Evolutionary conservation across 2,329 filamentous ascomycete genomes (phyloP).

Genomic region (Aureobasidium mangrovei): DNA sequence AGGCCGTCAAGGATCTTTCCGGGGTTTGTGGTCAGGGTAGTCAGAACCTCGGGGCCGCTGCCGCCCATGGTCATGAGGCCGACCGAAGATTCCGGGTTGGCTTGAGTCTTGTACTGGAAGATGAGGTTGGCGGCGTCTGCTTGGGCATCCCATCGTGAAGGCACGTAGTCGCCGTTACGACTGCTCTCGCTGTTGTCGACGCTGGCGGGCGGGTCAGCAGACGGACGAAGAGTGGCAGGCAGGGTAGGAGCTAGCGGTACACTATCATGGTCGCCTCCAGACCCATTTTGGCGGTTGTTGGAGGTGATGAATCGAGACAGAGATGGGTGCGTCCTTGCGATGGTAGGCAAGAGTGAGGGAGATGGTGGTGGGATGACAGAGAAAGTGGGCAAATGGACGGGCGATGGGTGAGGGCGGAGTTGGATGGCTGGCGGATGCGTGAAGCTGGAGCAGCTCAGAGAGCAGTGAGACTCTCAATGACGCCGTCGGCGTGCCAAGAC

Average conservation of each 20-base stretch:
- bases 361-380: background rate
- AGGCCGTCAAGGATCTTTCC: conserved; percentile 90
- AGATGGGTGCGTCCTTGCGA: background rate
- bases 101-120: conserved; percentile 90
- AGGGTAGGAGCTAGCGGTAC: conserved; percentile 28
- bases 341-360: background rate
- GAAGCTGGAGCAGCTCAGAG: too few relatives aligned
- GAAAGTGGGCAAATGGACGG: background rate
- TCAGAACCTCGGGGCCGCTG: conserved; percentile 92
- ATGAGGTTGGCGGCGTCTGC: conserved; percentile 83
- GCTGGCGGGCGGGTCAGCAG: conserved; percentile 31
- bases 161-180: conserved; percentile 87
- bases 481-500: too few relatives aligned
- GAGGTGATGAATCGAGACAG: background rate
- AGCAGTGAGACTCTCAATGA: too few relatives aligned
- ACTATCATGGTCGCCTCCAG: conserved; percentile 99
- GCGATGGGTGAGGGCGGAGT: too few relatives aligned
- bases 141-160: conserved; percentile 93
- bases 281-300: conserved; percentile 63
- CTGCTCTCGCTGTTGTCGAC: conserved; percentile 99
- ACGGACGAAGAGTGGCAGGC: conserved; percentile 18
- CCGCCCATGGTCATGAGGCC: conserved; percentile 99
- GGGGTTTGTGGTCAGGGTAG: conserved; percentile 90
- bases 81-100: conserved; percentile 93
- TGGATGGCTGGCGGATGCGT: too few relatives aligned